These are phyloP conservation scores for Leccinum uliginosum DNA, from an alignment of 768 basidiomycete species.

Conservation along the genomic window DNA sequence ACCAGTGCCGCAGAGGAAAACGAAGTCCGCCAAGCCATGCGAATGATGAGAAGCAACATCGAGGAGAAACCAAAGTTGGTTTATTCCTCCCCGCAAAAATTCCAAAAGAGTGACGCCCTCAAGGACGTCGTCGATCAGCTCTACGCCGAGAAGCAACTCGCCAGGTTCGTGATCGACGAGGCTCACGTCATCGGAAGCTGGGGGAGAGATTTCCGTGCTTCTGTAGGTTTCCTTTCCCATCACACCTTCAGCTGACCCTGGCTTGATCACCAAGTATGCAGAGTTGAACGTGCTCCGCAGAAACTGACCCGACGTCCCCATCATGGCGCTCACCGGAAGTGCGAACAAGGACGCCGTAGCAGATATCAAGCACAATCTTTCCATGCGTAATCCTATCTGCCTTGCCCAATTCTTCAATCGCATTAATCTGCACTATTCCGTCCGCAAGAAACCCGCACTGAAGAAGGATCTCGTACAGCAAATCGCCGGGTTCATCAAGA, in stretches of 20 bases:
- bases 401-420: constrained; percentile 90
- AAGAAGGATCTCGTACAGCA: constrained; percentile 46
- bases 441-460: constrained; percentile 46
- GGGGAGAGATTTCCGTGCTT: constrained; percentile 91
- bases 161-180: constrained; percentile 93
- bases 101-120: constrained; percentile 58
- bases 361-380: constrained; percentile 73
- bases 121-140: constrained; percentile 54
- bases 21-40: constrained; percentile 37
- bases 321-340: constrained; percentile 96
- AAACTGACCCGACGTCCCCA: constrained; percentile 75
- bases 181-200: constrained; percentile 93
- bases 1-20: constrained; percentile 48
- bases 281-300: constrained; percentile 63
- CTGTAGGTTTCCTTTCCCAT: constrained; percentile 42
- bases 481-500: constrained; percentile 66
- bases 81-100: constrained; percentile 91
- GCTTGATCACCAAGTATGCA: constrained; percentile 50
- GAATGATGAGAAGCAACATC: constrained; percentile 38
- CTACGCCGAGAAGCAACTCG: constrained; percentile 54
- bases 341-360: constrained; percentile 73
- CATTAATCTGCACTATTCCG: constrained; percentile 77
- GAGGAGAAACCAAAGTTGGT: constrained; percentile 58
- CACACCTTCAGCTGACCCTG: constrained; percentile 5
- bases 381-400: constrained; percentile 50